Conservation (phyloP, 495 filamentous ascomycete genomes). For the Penicillium silybi region DNA sequence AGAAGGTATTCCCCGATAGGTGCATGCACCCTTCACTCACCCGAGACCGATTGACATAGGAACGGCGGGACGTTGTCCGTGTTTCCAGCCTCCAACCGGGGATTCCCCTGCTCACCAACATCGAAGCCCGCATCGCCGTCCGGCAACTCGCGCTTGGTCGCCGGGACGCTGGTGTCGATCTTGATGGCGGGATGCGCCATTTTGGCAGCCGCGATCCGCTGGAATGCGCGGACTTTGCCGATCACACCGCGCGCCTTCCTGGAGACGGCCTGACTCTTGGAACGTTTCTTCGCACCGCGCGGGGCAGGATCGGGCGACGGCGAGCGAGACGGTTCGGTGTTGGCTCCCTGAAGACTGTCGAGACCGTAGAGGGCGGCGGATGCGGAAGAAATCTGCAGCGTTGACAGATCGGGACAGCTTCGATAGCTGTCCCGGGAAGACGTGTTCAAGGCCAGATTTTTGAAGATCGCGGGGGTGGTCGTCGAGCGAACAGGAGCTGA, state of each 20-base stretch:
- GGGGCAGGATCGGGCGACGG: constrained; percentile 36
- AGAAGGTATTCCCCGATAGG: constrained; percentile 16
- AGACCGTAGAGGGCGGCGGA: constrained; percentile 24
- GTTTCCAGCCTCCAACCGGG: constrained; percentile 31
- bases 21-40: constrained; percentile 31
- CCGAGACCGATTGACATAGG: constrained; percentile 38
- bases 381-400: constrained; percentile 39
- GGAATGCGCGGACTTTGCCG: constrained; percentile 46
- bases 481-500: constrained; percentile 16
- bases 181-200: constrained; percentile 47
- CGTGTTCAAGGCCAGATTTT: constrained; percentile 46
- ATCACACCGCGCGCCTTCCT: constrained; percentile 46
- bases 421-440: constrained; percentile 46
- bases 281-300: constrained; percentile 29
- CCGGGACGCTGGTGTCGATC: constrained; percentile 42
- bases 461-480: constrained; percentile 23
- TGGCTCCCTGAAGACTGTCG: constrained; percentile 13
- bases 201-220: constrained; percentile 41
- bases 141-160: constrained; percentile 39
- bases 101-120: constrained; percentile 31
- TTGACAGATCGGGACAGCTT: constrained; percentile 51
- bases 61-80: constrained; percentile 41
- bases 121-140: constrained; percentile 35
- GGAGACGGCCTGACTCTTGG: constrained; percentile 34
- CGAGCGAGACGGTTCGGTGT: constrained; percentile 32